Conservation (phyloP, 2,329 filamentous ascomycete genomes). For the Curvularia eragrostidis region DNA sequence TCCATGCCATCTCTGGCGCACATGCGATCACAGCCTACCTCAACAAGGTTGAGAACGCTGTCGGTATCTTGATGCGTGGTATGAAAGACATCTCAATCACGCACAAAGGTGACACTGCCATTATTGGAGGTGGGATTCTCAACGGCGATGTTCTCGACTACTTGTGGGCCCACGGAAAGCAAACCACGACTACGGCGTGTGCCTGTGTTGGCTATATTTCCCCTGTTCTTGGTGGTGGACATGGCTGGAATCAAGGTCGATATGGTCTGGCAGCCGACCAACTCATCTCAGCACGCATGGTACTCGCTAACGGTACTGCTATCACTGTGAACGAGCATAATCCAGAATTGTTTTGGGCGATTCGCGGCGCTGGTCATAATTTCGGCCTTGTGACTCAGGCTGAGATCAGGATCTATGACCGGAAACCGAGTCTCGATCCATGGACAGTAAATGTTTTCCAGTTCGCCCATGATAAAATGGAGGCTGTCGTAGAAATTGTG, state of each 20-base stretch:
- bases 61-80: conserved; percentile 40
- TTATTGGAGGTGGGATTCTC: conserved; percentile 35
- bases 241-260: conserved; percentile 61
- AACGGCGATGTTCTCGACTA: conserved; percentile 35
- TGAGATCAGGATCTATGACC: conserved; percentile 28
- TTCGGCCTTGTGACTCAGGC: conserved; percentile 42
- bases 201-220: conserved; percentile 60
- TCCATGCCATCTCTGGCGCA: conserved; percentile 47
- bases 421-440: conserved; percentile 11
- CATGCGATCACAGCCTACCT: conserved; percentile 43
- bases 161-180: conserved; percentile 39
- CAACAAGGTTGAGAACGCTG: conserved; percentile 32
- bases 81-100: conserved; percentile 37
- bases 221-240: conserved; percentile 64
- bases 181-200: conserved; percentile 27
- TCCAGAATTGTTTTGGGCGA: conserved; percentile 49
- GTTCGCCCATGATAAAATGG: conserved; percentile 28
- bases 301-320: conserved; percentile 48
- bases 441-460: conserved; percentile 24
- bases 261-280: conserved; percentile 46
- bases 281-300: conserved; percentile 40
- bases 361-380: conserved; percentile 47
- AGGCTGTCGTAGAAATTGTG: conserved; percentile 17
- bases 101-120: conserved; percentile 24
- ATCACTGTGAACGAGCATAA: conserved; percentile 44